Evolutionary conservation across 495 filamentous ascomycete genomes (phyloP), one percentile per base, ranked within the genome.

Genomic region (Copromyces sp.): DNA sequence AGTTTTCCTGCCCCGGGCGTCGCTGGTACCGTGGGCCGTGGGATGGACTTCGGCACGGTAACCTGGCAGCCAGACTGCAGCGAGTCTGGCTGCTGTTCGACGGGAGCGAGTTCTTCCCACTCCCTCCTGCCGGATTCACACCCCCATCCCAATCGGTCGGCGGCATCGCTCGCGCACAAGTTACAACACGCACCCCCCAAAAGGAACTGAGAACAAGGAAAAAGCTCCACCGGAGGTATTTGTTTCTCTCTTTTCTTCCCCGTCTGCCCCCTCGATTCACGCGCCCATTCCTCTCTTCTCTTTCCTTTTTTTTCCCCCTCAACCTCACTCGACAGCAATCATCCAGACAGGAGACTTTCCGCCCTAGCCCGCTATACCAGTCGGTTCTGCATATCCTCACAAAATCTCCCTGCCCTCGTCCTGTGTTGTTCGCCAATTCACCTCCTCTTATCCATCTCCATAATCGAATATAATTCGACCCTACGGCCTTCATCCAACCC

Each of bases 251-350:
- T 39, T 44, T 71, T 71, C 70, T 65, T 71, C 53, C 70, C 70
- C 70, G 44, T 37, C 70, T 53, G 47, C 42, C 24, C 29, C 42
- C 39, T 47, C 38, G 32, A 44, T 61, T 70, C 61, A 69, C 72
- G 39, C 45, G 38, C 41, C 38, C 17, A 29, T 40, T 37, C 71
- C 40, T 69, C 40, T 70, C 41, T 12, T 71, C 53, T 71, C 74
- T 72, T 72, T 72, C 68, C 74, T 72, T 65, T 70, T 73, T 72
- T 73, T 68, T 69, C 73, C 40, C 74, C 76, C 72, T 59, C 79
- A 79, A 80, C 79, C 78, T 79, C 78, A 75, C 80, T 78, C 73
- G 80, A 80, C 79, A 70, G 72, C 65, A 45, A 39, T 70, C 38
- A 71, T 42, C 53, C 73, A 73, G 71, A 76, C 73, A 77, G 73